A percentile compares a stretch with the other conserved stretches of the same genome.
These are phyloP conservation scores for Ogataea philodendri DNA, from an alignment of 805 yeast genomes.

Conservation along the genomic window DNA sequence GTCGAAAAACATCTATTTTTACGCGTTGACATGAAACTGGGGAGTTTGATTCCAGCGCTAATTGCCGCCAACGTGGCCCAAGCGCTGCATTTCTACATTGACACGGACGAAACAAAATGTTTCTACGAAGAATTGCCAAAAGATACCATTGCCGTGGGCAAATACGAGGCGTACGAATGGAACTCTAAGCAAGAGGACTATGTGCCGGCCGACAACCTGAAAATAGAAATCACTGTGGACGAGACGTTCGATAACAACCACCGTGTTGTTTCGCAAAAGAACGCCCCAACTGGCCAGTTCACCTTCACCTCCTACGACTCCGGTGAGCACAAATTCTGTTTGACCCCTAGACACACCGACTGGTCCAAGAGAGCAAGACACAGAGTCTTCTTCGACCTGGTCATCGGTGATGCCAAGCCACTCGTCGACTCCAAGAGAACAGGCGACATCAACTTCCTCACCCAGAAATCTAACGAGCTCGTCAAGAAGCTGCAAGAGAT, in stretches of 20 bases:
- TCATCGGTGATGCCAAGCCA: constrained; percentile 60
- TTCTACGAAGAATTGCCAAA: constrained; percentile 78
- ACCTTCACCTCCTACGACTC: constrained; percentile 70
- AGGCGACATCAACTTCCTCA: constrained; percentile 52
- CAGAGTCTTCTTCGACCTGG: constrained; percentile 69
- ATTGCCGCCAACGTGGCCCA: constrained; percentile 21
- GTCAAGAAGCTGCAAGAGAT: constrained; percentile 58
- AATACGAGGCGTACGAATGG: constrained; percentile 65
- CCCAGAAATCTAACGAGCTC: constrained; percentile 55
- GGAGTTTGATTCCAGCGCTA: constrained; percentile 13
- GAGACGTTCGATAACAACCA: constrained; percentile 78
- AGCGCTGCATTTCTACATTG: constrained; percentile 76
- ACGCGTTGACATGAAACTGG: constrained; percentile 21
- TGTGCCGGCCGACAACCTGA: constrained; percentile 53
- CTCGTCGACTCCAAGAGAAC: constrained; percentile 68
- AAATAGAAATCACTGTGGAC: constrained; percentile 67
- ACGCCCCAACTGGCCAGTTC: constrained; percentile 63
- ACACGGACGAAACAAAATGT: constrained; percentile 74
- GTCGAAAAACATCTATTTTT: constrained; percentile 3
- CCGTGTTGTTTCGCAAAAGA: constrained; percentile 68
- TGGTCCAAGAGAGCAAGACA: constrained; percentile 52
- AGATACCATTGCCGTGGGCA: constrained; percentile 79
- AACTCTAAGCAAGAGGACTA: constrained; percentile 46
- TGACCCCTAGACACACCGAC: constrained; percentile 49
- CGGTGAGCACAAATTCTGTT: constrained; percentile 78